Conservation (phyloP, 2,329 filamentous ascomycete genomes). For the Pseudocercospora eumusae region DNA sequence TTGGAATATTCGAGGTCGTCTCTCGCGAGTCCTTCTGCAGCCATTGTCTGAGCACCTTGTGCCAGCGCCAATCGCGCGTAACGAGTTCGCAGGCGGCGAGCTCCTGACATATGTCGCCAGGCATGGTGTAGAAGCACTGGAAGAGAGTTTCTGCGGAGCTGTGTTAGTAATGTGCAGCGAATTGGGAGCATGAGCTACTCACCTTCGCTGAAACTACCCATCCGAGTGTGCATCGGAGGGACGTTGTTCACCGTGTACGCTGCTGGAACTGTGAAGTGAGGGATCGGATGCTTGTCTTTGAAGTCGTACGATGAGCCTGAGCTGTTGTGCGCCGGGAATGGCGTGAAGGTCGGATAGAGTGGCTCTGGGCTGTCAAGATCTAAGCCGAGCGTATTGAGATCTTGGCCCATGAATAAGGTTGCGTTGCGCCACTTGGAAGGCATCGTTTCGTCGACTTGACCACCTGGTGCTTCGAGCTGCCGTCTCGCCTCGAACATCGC, state of each 20-base stretch:
- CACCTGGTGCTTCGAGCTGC: conserved; percentile 29
- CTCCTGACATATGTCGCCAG: conserved; percentile 66
- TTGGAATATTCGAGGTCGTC: conserved; percentile 35
- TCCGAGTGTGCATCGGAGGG: conserved; percentile 54
- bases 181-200: conserved; percentile 10
- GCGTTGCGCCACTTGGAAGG: conserved; percentile 34
- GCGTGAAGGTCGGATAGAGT: conserved; percentile 64
- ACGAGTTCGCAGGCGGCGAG: conserved; percentile 63
- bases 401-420: conserved; percentile 60
- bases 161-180: conserved; percentile 15
- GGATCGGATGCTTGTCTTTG: conserved; percentile 54
- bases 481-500: conserved; percentile 47
- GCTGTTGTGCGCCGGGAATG: conserved; percentile 55
- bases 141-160: conserved; percentile 65
- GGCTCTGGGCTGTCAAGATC: conserved; percentile 59
- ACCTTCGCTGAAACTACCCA: conserved; percentile 41
- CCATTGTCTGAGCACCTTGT: conserved; percentile 57
- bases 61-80: conserved; percentile 56
- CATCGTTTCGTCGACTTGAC: conserved; percentile 35
- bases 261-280: conserved; percentile 63
- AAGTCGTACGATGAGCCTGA: conserved; percentile 46
- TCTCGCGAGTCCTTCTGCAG: conserved; percentile 56
- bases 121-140: conserved; percentile 69
- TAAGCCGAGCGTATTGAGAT: conserved; percentile 63
- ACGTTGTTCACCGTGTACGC: conserved; percentile 69